Base-by-base conservation (phyloP, 2,329 filamentous ascomycete species). In the Ceratocystis destructans region DNA sequence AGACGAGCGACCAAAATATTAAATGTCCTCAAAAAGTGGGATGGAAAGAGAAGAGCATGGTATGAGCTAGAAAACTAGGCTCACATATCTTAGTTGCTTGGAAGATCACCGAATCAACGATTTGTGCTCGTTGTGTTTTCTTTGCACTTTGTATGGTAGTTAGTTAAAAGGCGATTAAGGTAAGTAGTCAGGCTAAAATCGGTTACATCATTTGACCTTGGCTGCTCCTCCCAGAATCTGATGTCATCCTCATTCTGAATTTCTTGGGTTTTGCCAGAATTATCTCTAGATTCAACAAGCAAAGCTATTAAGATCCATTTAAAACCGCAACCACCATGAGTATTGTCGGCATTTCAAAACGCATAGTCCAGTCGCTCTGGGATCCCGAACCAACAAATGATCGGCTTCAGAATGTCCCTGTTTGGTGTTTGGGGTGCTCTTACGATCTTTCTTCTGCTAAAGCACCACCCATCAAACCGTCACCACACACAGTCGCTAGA, bases 341-440 rank as follows among this genome's bases (percentile, higher is more conserved):
- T 45, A 85, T 82, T 67, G 83, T 88, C 66, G 89, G 96, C 72
- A 79, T 95, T 68, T 84, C 88, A 71, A 89, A 90, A 76, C 88
- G 88, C 69, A 85, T 96, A 71, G 87, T 96, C 68, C 89, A 93
- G 76, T 90, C 89, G 77, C 87, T 97, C 73, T 96, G 91, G 87
- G 92, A 96, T 71, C 90, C 91, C 0, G 86, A 92, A 70, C 92
- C 91, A 5, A 84, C 83, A 69, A 96, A 96, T 76, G 86, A 96
- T 73, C 79, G 85, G 67, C 74, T 77, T 67, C 80, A 82, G 46
- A 81, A 86, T 69, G 80, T 83, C 44, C 84, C 89, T 12, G 89
- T 96, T 69, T 97, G 93, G 92, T 95, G 91, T 72, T 79, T 97
- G 5, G 83, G 83, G 44, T 75, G 76, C 66, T 78, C 76, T 41